These are phyloP conservation scores for Trichoderma gracile DNA, from an alignment of 2,329 filamentous ascomycete genomes.

Conservation along the genomic window DNA sequence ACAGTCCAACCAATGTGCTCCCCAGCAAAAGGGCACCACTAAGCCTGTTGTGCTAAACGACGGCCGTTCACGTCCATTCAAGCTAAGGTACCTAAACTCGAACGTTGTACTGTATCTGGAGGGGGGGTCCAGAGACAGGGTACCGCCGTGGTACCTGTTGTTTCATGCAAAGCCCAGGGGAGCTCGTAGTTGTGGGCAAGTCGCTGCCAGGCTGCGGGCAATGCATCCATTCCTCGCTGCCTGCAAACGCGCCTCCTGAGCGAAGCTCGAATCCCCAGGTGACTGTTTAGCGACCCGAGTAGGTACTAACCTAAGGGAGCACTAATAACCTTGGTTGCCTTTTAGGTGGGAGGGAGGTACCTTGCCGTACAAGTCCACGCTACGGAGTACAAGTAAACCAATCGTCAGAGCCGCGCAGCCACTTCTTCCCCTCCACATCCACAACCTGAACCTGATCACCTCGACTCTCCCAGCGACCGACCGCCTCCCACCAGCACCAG, in stretches of 20 bases:
- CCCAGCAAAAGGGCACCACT: conserved; percentile 3
- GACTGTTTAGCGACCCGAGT: conserved; percentile 24
- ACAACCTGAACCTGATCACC: conserved; percentile 14
- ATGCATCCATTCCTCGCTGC: conserved; percentile 15
- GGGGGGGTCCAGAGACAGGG: background rate
- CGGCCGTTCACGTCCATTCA: background rate
- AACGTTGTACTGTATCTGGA: too few relatives aligned
- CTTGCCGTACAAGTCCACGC: too few relatives aligned
- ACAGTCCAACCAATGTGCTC: too few relatives aligned
- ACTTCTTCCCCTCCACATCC: conserved; percentile 30
- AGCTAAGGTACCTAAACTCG: background rate
- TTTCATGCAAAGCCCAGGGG: background rate
- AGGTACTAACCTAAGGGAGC: background rate
- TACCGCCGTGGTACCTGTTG: conserved; percentile 6
- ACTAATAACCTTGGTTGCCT: background rate
- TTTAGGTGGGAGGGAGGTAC: too few relatives aligned
- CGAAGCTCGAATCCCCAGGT: conserved; percentile 15
- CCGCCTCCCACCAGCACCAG: conserved; percentile 11
- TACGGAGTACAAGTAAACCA: conserved; percentile 1
- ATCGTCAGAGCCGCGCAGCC: conserved; percentile 27
- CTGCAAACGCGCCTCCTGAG: conserved; percentile 23
- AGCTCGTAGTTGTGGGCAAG: background rate
- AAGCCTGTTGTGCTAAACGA: conserved; percentile 1
- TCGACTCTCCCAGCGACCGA: too few relatives aligned
- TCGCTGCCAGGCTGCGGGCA: conserved; percentile 7